Evolutionary conservation across 2,329 filamentous ascomycete genomes (phyloP).

Genomic region (Pseudopithomyces maydicus): DNA sequence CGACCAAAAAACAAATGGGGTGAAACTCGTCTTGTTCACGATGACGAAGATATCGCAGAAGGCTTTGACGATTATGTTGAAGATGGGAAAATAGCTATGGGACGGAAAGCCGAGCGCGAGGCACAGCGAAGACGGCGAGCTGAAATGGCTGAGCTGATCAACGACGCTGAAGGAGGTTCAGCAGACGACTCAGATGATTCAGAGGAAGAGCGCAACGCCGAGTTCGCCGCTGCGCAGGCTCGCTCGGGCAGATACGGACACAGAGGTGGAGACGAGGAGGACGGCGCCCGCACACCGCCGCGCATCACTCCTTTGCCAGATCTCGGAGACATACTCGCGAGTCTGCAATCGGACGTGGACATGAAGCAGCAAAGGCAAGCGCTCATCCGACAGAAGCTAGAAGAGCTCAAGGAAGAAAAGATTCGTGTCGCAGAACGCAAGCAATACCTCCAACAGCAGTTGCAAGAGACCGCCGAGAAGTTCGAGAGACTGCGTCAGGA

Average conservation of each 20-base stretch:
- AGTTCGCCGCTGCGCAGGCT: slow-evolving; percentile 87
- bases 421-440: slow-evolving; percentile 71
- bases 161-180: slow-evolving; percentile 72
- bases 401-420: slow-evolving; percentile 71
- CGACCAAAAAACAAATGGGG: slow-evolving; percentile 65
- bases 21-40: slow-evolving; percentile 74
- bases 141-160: slow-evolving; percentile 83
- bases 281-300: slow-evolving; percentile 65
- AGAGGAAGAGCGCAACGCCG: slow-evolving; percentile 68
- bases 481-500: slow-evolving; percentile 64
- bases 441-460: slow-evolving; percentile 76
- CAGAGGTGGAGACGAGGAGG: slow-evolving; percentile 50
- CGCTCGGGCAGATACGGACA: slow-evolving; percentile 79
- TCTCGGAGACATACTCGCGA: slow-evolving; percentile 68
- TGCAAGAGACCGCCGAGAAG: slow-evolving; percentile 79
- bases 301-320: slow-evolving; percentile 79
- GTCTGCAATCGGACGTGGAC: slow-evolving; percentile 65
- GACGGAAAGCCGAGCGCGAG: slow-evolving; percentile 77
- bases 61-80: slow-evolving; percentile 92
- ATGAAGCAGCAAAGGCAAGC: slow-evolving; percentile 66
- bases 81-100: slow-evolving; percentile 78
- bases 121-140: slow-evolving; percentile 68
- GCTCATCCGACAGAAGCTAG: slow-evolving; percentile 66
- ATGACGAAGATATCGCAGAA: slow-evolving; percentile 92
- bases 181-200: slow-evolving; percentile 73